Evolutionary conservation across 352 stramenopile species (phyloP).

Genomic region (Phytophthora litchii): DNA sequence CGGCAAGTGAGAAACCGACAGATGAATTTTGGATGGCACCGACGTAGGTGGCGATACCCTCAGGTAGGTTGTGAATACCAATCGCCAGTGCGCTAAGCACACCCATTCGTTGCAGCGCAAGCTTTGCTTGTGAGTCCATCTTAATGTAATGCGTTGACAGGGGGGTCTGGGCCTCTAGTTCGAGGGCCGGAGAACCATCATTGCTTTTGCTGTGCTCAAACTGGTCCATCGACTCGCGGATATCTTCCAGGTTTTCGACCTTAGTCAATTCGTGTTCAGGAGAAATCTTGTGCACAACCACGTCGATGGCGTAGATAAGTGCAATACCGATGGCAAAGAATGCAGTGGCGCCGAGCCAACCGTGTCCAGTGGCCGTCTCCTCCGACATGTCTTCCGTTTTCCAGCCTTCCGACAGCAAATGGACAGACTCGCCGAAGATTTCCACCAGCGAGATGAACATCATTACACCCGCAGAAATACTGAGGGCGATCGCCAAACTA

Average conservation of each 20-base stretch:
- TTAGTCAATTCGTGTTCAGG: too few species aligned
- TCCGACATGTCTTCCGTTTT: constrained; percentile 40
- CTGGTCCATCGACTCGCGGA: too few species aligned
- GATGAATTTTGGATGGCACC: constrained; percentile 88
- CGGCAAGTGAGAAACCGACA: constrained; percentile 91
- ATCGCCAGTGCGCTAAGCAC: constrained; percentile 92
- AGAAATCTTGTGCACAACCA: background rate
- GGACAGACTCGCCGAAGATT: constrained; percentile 51
- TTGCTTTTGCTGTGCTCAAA: constrained; percentile 23
- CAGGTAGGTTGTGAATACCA: constrained; percentile 94
- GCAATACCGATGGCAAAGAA: constrained; percentile 89
- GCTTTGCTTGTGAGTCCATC: constrained; percentile 32
- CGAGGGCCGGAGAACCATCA: constrained; percentile 3
- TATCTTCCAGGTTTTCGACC: too few species aligned
- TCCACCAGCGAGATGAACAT: constrained; percentile 29
- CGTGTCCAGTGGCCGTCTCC: constrained; percentile 44
- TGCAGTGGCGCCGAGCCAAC: constrained; percentile 79
- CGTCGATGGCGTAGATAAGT: constrained; percentile 58
- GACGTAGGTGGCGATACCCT: constrained; percentile 51
- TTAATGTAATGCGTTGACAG: constrained; percentile 25
- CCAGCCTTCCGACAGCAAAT: constrained; percentile 42
- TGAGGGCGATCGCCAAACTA: constrained; percentile 85
- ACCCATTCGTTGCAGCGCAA: constrained; percentile 81
- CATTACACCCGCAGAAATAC: constrained; percentile 74
- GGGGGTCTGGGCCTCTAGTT: constrained; percentile 37